These are phyloP conservation scores for Pyricularia pennisetigena DNA, from an alignment of 2,329 filamentous ascomycete genomes.

Conservation along the genomic window DNA sequence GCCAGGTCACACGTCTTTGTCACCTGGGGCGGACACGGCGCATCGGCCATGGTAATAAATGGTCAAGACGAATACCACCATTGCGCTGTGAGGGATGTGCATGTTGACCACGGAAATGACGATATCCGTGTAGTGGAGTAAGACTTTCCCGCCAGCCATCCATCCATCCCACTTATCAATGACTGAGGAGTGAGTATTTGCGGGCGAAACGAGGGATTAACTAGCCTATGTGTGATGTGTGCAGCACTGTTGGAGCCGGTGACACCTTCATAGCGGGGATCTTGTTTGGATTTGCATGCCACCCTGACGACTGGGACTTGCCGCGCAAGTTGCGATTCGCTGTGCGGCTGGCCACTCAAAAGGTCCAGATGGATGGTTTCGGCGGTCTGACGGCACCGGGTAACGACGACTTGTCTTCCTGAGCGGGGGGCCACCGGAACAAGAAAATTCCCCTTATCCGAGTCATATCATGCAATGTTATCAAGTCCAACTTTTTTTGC, in stretches of 20 bases:
- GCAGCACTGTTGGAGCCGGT: conserved; percentile 60
- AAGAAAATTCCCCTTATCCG: neutral
- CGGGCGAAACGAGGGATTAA: conserved; percentile 3
- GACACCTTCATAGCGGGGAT: conserved; percentile 69
- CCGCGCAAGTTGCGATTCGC: conserved; percentile 46
- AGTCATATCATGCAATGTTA: conserved; percentile 3
- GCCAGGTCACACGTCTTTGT: conserved; percentile 27
- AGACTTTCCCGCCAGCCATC: conserved; percentile 19
- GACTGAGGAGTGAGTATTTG: neutral
- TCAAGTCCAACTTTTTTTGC: neutral
- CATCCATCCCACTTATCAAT: neutral
- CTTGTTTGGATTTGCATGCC: conserved; percentile 49
- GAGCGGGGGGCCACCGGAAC: neutral
- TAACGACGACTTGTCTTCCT: neutral
- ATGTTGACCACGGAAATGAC: conserved; percentile 17
- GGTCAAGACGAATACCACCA: conserved; percentile 22
- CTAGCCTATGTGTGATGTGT: neutral
- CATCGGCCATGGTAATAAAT: conserved; percentile 31
- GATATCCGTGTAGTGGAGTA: conserved; percentile 48
- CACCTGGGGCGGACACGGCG: conserved; percentile 35
- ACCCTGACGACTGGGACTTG: conserved; percentile 36
- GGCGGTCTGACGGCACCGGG: conserved; percentile 28
- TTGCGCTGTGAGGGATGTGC: conserved; percentile 27
- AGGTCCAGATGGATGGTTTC: conserved; percentile 61
- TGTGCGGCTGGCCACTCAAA: conserved; percentile 56